Conservation (phyloP, 768 basidiomycete species). For the Dentipellis sp. region DNA sequence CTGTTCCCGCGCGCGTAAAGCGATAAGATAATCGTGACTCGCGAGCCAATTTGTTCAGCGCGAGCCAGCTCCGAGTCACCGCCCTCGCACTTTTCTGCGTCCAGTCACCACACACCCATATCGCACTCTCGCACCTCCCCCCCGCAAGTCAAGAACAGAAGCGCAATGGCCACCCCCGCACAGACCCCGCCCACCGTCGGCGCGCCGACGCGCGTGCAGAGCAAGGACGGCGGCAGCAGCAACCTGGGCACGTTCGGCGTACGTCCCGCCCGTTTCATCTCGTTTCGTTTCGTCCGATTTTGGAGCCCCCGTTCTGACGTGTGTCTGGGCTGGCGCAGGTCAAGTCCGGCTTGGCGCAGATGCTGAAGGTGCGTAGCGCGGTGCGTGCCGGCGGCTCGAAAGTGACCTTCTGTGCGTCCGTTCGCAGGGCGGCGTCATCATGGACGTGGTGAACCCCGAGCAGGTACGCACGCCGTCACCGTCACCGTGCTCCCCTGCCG, state of each 20-base stretch:
- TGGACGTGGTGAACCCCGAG: constrained; percentile 88
- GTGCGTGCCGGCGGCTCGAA: constrained; percentile 3
- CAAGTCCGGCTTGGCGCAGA: constrained; percentile 91
- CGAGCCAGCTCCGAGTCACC: too few species aligned
- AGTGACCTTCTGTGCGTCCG: constrained; percentile 2
- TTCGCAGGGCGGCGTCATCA: constrained; percentile 74
- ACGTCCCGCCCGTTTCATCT: constrained; percentile 14
- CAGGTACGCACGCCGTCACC: constrained; percentile 28
- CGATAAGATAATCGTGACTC: too few species aligned
- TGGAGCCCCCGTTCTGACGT: constrained; percentile 1
- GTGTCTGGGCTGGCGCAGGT: constrained; percentile 38
- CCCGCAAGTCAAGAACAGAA: neutral
- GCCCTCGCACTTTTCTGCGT: neutral
- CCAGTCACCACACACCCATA: neutral
- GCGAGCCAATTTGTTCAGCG: too few species aligned
- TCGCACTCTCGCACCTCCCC: neutral
- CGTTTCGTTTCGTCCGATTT: constrained; percentile 1
- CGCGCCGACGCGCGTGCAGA: constrained; percentile 41
- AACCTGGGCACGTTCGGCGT: constrained; percentile 70
- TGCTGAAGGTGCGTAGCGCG: constrained; percentile 67
- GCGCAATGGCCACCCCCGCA: neutral
- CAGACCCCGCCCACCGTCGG: constrained; percentile 24
- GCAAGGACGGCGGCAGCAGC: constrained; percentile 41
- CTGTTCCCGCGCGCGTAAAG: too few species aligned
- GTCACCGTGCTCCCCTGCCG: neutral